These are phyloP conservation scores for Cryptococcus floricola DNA, from an alignment of 1,284 basidiomycete species.

Conservation along the genomic window DNA sequence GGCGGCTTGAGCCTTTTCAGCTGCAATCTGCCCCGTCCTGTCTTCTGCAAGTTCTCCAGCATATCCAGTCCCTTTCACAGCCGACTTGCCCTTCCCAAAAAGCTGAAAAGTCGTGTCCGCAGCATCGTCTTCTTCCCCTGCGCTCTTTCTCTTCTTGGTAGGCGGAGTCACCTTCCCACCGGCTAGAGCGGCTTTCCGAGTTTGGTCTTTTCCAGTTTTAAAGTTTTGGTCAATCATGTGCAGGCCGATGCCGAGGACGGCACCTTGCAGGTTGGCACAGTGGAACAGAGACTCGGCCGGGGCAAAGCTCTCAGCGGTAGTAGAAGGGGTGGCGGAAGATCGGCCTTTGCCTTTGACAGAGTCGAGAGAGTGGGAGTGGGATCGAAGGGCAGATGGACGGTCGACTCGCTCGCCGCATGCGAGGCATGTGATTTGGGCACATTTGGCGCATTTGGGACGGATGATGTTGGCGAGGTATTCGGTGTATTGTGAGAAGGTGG, in stretches of 20 bases:
- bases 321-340: background rate
- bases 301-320: conserved; percentile 50
- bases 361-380: background rate
- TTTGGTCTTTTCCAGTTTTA: background rate
- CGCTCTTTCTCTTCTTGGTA: background rate
- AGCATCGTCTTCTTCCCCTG: conserved; percentile 51
- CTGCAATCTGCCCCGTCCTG: conserved; percentile 70
- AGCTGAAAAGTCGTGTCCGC: conserved; percentile 53
- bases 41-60: conserved; percentile 74
- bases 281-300: conserved; percentile 61
- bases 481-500: conserved; percentile 65
- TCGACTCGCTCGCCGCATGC: conserved; percentile 68
- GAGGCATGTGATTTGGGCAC: conserved; percentile 66
- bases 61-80: conserved; percentile 70
- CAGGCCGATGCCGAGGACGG: conserved; percentile 77
- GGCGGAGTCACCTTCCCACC: background rate
- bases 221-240: conserved; percentile 48
- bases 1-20: conserved; percentile 62
- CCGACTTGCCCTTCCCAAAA: background rate
- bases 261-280: conserved; percentile 71
- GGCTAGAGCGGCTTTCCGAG: background rate
- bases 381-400: background rate
- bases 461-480: conserved; percentile 60
- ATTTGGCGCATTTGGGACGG: conserved; percentile 61
- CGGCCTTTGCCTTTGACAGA: conserved; percentile 7